Evolutionary conservation across 768 basidiomycete genomes (phyloP).

Genomic region (Boletus speciosus): DNA sequence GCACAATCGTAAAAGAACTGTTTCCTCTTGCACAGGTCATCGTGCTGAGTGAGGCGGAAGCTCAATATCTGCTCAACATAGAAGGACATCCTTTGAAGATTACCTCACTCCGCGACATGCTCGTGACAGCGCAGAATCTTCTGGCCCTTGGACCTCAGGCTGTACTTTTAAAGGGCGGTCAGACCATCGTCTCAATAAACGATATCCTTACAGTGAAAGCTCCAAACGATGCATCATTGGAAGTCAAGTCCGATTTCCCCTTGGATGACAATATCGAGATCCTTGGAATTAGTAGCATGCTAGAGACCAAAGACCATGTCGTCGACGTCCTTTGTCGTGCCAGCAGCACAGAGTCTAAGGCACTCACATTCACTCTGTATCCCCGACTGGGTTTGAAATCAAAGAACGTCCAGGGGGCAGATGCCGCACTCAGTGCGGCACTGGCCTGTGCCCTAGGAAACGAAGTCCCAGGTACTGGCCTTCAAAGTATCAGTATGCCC

Average conservation of each 20-base stretch:
- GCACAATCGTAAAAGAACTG: not conserved
- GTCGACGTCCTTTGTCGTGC: constrained; percentile 1
- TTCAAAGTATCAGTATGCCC: not conserved
- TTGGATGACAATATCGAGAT: constrained; percentile 1
- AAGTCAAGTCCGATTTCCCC: not conserved
- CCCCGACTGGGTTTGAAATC: not conserved
- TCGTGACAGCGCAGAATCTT: not conserved
- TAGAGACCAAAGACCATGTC: not conserved
- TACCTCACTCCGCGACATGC: not conserved
- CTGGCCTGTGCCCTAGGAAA: not conserved
- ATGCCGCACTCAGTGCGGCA: not conserved
- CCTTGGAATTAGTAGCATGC: not conserved
- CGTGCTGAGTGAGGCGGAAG: not conserved
- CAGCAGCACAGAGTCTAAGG: not conserved
- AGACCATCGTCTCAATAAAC: not conserved
- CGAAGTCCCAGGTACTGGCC: not conserved
- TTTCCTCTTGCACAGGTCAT: not conserved
- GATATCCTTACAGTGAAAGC: not conserved
- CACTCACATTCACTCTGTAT: not conserved
- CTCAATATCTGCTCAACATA: not conserved
- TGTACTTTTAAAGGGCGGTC: not conserved
- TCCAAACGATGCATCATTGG: not conserved
- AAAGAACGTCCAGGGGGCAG: not conserved
- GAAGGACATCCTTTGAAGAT: not conserved
- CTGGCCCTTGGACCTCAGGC: not conserved